Evolutionary conservation across 2,329 filamentous ascomycete species (phyloP), one percentile per base, ranked within the genome.

Genomic region (Falciphora oryzae): DNA sequence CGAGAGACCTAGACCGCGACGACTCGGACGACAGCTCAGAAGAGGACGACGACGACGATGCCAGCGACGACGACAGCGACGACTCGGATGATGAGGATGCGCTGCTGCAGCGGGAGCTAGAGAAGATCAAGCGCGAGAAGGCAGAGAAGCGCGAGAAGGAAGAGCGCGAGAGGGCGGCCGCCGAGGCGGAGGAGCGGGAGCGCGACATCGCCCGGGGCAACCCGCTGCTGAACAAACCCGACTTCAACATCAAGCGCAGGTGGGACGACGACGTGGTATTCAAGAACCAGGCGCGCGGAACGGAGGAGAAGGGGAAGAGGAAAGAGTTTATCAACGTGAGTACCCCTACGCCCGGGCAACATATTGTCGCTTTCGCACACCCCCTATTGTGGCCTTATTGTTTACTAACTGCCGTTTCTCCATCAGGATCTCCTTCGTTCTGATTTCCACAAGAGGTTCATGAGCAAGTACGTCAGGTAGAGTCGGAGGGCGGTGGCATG

Each of bases 241-340:
- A 97, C 70, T 98, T 96, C 75, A 93, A 89, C 65, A 89, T 97
- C 73, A 97, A 97, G 83, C 82, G 92, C 70, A 81, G 93, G 70
- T 99, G 95, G 95, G 95, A 99, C 71, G 95, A 99, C 72, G 95
- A 99, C 75, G 95, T 99, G 16, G 93, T 99, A 3, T 99, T 99
- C 80, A 98, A 97, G 81, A 99, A 99, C 76, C 95, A 99, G 79
- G 95, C 94, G 44, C 85, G 95, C 66, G 95, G 94, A 11, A 97
- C 93, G 0, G 94, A 98, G 73, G 92, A 97, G 68, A 93, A 89
- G 80, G 88, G 89, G 68, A 86, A 90, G 80, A 86, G 85, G 78
- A 96, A 94, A 80, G 93, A 97, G 77, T 99, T 99, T 79, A 93
- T 99, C 76, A 99, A 99, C 74, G 93, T 92, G 75, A 79, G 88